Evolutionary conservation across 2,329 filamentous ascomycete genomes (phyloP), one percentile per base, ranked within the genome.

Genomic region (Colletotrichum salicis): DNA sequence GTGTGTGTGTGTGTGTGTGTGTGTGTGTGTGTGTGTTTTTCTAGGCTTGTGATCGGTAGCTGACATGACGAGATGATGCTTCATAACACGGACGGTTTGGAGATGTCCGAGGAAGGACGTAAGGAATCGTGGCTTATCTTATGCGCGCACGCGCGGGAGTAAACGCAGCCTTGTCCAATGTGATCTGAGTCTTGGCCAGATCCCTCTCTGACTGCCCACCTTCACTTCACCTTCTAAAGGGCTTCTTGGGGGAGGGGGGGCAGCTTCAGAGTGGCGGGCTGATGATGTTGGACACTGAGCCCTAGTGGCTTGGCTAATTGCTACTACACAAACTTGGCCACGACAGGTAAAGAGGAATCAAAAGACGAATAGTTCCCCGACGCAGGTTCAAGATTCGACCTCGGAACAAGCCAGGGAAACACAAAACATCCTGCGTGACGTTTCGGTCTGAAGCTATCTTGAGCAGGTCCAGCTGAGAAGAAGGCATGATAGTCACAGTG

Each of bases 41-140:
- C 15, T 15, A 59, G 41, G 62, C 55, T 66, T 60, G 55, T 66
- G 67, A 70, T 66, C 35, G 60, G 69, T 71, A 60, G 69, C 69
- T 71, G 65, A 64, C 69, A 55, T 69, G 64, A 65, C 64, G 59
- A 66, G 33, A 41, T 66, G 41, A 48, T 48, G 41, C 41, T 27
- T 13, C 27, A 59, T 33, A 13, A 60, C 69, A 71, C 69, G 69
- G 69, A 69, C 69, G 69, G 58, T 69, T 69, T 71, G 69, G 69
- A 71, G 69, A 71, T 71, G 69, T 71, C 69, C 69, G 69, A 48
- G 33, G 59, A 59, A 71, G 65, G 65, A 69, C 59, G 55, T 69
- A 37, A 71, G 69, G 59, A 68, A 59, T 71, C 55, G 65, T 55
- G 65, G 59, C 55, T 71, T 71, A 69, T 60, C 29, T 62, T 35